These are phyloP conservation scores for Tolypocladium amazonense DNA, from an alignment of 2,329 filamentous ascomycete species.

Conservation along the genomic window DNA sequence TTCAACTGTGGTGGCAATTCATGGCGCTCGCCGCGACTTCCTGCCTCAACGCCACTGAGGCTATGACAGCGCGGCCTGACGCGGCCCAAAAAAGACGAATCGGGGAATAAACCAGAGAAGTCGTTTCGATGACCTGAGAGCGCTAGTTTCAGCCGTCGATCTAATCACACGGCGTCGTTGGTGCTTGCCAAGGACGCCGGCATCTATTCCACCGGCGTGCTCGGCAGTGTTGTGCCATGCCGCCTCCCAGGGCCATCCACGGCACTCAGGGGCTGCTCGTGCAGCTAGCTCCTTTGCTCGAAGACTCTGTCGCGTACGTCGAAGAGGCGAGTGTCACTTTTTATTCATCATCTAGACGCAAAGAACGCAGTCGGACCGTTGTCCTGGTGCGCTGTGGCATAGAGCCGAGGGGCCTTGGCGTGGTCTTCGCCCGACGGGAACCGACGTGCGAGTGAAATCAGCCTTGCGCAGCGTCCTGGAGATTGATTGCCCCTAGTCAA, in stretches of 20 bases:
- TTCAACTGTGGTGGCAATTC: neutral
- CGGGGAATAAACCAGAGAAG: neutral
- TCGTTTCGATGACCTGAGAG: neutral
- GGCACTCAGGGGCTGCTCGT: neutral
- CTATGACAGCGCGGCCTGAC: neutral
- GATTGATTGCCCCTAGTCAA: neutral
- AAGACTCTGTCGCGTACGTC: no score
- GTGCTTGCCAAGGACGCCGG: neutral
- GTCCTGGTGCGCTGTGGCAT: no score
- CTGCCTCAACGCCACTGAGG: neutral
- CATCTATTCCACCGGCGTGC: neutral
- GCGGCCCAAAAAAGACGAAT: neutral
- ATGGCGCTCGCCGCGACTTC: neutral
- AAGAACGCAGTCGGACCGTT: no score
- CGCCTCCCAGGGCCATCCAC: neutral
- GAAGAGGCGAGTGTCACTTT: no score
- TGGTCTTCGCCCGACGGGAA: no score
- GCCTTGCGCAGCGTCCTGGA: neutral
- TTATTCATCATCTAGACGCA: no score
- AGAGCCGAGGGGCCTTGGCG: no score
- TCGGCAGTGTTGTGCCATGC: neutral
- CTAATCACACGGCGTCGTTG: neutral
- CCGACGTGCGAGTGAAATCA: no score
- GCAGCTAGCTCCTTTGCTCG: no score
- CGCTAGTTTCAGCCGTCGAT: neutral